phyloP scores from a whole-genome alignment of 202 grass and related monocot species.

The Zoysia matrella region DNA sequence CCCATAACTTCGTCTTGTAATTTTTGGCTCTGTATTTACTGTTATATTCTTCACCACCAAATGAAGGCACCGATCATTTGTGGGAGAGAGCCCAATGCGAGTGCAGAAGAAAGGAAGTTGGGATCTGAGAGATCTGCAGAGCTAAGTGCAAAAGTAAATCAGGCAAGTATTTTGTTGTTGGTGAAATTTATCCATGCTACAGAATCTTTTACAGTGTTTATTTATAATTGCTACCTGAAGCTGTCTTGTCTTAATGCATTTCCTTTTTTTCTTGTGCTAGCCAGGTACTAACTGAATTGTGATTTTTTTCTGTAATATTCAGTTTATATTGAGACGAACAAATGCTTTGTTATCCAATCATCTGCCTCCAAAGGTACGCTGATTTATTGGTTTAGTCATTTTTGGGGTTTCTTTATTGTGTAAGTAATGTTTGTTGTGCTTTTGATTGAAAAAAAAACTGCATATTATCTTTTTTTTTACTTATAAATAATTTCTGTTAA shows the following conservation, averaged over 20 bases:
- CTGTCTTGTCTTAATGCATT: slow-evolving; percentile 28
- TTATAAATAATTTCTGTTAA: slow-evolving; percentile 8
- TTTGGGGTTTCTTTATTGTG: slow-evolving; percentile 21
- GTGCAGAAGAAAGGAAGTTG: slow-evolving; percentile 82
- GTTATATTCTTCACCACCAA: slow-evolving; percentile 17
- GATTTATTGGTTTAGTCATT: slow-evolving; percentile 7
- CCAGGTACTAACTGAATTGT: slow-evolving; percentile 30
- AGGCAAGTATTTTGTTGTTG: slow-evolving; percentile 52
- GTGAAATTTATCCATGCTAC: slow-evolving; percentile 21
- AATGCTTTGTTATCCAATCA: slow-evolving; percentile 96
- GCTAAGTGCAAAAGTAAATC: slow-evolving; percentile 93
- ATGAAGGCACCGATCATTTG: slow-evolving; percentile 81
- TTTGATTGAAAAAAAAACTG: slow-evolving; percentile 16
- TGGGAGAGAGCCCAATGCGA: slow-evolving; percentile 85
- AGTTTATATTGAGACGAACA: slow-evolving; percentile 99
- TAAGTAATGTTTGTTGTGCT: slow-evolving; percentile 28
- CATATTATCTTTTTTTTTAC: slow-evolving; percentile 24
- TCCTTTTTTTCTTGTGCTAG: slow-evolving; percentile 30
- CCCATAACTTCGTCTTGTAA: slow-evolving; percentile 16
- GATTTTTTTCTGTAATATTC: slow-evolving; percentile 50
- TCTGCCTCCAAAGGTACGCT: slow-evolving; percentile 92
- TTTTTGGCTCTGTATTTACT: slow-evolving; percentile 42
- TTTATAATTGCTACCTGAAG: slow-evolving; percentile 18
- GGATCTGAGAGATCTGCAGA: slow-evolving; percentile 87
- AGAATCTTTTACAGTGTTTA: slow-evolving; percentile 1